Evolutionary conservation across 805 yeast species (phyloP).

Genomic region (Candida succiphila): DNA sequence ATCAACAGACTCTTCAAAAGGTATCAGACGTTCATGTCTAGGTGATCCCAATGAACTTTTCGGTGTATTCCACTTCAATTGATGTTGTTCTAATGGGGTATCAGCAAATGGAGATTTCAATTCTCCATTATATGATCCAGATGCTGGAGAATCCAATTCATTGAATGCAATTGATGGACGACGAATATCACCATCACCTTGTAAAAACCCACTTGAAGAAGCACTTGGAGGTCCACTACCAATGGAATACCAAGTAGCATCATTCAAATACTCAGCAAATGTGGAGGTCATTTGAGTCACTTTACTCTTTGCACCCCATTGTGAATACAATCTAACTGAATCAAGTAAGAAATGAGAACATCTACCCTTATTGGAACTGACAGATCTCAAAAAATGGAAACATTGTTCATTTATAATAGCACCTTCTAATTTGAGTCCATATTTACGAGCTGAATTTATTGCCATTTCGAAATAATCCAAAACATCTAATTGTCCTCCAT

Average conservation of each 20-base stretch:
- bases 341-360: constrained; percentile 25
- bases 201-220: no score
- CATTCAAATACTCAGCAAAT: constrained; percentile 18
- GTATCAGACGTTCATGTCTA: no score
- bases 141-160: background rate
- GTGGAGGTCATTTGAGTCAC: constrained; percentile 17
- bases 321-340: constrained; percentile 25
- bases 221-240: no score
- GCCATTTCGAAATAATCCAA: constrained; percentile 37
- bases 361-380: constrained; percentile 20
- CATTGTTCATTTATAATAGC: constrained; percentile 32
- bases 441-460: constrained; percentile 25
- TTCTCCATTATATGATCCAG: background rate
- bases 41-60: background rate
- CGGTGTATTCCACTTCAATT: background rate
- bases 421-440: constrained; percentile 25
- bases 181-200: background rate
- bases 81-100: background rate
- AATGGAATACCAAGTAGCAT: constrained; percentile 3
- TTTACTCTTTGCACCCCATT: constrained; percentile 18
- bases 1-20: background rate
- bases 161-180: background rate
- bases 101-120: no score
- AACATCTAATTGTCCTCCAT: constrained; percentile 23
- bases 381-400: constrained; percentile 26